Conservation (phyloP, 176 grass and related monocot species). For the Carex littledalei region DNA sequence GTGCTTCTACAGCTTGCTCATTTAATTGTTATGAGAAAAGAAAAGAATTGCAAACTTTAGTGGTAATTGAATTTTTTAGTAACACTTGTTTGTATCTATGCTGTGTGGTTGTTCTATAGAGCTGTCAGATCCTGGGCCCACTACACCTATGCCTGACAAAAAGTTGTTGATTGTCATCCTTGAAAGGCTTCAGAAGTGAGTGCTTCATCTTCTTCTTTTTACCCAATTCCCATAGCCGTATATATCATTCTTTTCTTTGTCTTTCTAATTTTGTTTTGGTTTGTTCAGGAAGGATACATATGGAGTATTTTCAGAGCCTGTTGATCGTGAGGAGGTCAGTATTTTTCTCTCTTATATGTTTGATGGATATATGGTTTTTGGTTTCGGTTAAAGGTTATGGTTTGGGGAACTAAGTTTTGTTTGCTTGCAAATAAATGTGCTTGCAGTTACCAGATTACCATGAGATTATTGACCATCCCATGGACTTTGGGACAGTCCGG, state of each 20-base stretch:
- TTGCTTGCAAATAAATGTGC: conserved; percentile 28
- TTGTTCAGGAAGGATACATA: conserved; percentile 91
- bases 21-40: conserved; percentile 35
- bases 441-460: conserved; percentile 84
- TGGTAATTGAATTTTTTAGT: conserved; percentile 19
- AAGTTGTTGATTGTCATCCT: conserved; percentile 96
- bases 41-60: not conserved
- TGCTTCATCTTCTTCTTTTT: conserved; percentile 31
- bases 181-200: conserved; percentile 97
- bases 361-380: not conserved
- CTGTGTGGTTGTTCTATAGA: conserved; percentile 32
- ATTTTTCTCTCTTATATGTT: conserved; percentile 12
- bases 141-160: conserved; percentile 92
- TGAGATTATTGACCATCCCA: conserved; percentile 93
- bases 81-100: conserved; percentile 30
- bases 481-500: conserved; percentile 83
- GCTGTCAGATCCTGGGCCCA: conserved; percentile 79
- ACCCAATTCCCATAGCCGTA: not conserved
- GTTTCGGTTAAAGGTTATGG: not conserved
- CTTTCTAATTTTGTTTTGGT: conserved; percentile 15
- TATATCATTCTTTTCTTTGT: not conserved
- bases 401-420: conserved; percentile 12
- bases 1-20: conserved; percentile 30
- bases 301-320: conserved; percentile 83
- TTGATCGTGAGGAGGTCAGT: conserved; percentile 80